Conservation (phyloP, 768 basidiomycete species). For the Psilocybe cyanescens region DNA sequence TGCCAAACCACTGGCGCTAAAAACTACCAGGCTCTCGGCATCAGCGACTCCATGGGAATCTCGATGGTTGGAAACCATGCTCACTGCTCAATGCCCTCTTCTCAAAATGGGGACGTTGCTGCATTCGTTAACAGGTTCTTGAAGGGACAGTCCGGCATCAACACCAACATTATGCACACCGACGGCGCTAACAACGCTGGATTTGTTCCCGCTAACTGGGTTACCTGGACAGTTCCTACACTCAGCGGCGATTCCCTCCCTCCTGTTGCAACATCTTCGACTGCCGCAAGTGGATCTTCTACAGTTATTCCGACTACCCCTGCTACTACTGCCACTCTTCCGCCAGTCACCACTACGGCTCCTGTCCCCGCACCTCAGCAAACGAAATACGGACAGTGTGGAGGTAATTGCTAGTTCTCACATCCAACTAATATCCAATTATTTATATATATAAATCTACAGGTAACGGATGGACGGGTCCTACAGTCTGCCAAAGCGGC, state of each 20-base stretch:
- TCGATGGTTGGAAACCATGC: slow-evolving; percentile 56
- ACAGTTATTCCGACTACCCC: background rate
- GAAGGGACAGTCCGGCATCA: slow-evolving; percentile 45
- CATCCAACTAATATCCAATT: background rate
- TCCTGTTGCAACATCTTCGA: background rate
- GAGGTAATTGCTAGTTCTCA: background rate
- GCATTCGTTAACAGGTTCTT: slow-evolving; percentile 64
- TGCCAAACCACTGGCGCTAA: slow-evolving; percentile 54
- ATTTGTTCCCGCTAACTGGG: slow-evolving; percentile 45
- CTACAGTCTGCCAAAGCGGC: slow-evolving; percentile 1
- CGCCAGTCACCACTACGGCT: background rate
- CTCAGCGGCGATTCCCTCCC: slow-evolving; percentile 28
- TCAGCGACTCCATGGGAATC: slow-evolving; percentile 51
- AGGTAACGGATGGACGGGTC: slow-evolving; percentile 3
- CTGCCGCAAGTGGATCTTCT: background rate
- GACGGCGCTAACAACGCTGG: slow-evolving; percentile 44
- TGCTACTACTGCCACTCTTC: background rate
- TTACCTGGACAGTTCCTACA: slow-evolving; percentile 53
- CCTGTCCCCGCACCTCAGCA: background rate
- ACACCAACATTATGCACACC: slow-evolving; percentile 49
- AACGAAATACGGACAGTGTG: slow-evolving; percentile 4
- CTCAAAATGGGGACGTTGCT: slow-evolving; percentile 45
- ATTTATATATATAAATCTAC: background rate
- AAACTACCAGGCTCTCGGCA: slow-evolving; percentile 54
- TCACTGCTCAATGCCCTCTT: slow-evolving; percentile 59